Base-by-base conservation (phyloP, 805 yeast genomes). In the Sugiyamaella qingdaonensis region DNA sequence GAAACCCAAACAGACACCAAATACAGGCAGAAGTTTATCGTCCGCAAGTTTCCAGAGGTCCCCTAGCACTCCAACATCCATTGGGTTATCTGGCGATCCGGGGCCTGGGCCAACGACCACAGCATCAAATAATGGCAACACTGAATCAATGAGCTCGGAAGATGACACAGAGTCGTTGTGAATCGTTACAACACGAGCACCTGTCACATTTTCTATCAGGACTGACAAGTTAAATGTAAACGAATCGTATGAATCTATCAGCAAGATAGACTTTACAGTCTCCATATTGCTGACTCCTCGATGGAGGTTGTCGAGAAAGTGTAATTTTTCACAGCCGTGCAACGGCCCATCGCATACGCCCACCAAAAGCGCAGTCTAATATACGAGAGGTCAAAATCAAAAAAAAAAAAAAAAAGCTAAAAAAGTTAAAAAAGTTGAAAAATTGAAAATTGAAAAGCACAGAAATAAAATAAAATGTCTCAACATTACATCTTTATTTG, bases 101-200 rank as follows among this genome's bases (percentile, higher is more conserved):
- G 99, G 99, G 0, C 99, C 99, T 0, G 99, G 99, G 0, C 99
- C 99, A 8, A 94, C 76, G 0, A 94, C 81, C 2, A 94, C 74
- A 33, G 89, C 89, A 54, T 86, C 88, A 59, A 88, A 82, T 7
- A 72, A 63, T 0, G 75, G 72, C 16, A 88, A 63, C 54, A 77
- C 74, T 1, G 62, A 54, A 4, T 61, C 59, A 47, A 86, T 71
- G 37, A 66, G 54, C 10, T 47, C 69, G 0, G 69, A 51, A n/a
- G 34, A 13, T 7, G 68, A 64, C 19, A 78, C 71, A 0, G 84
- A 70, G 63, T 86, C 89, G 65, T 84, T 83, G 62, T 82, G 86
- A 33, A 85, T 79, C 10, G 84, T 80, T 37, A 73, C 64, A 2
- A 83, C 84, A n/a, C 68, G 58, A 29, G 73, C 73, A 1, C 69